Evolutionary conservation across 164 flowering plant genomes (phyloP), one percentile per base, ranked within the genome.

Genomic region (Berberis thunbergii): DNA sequence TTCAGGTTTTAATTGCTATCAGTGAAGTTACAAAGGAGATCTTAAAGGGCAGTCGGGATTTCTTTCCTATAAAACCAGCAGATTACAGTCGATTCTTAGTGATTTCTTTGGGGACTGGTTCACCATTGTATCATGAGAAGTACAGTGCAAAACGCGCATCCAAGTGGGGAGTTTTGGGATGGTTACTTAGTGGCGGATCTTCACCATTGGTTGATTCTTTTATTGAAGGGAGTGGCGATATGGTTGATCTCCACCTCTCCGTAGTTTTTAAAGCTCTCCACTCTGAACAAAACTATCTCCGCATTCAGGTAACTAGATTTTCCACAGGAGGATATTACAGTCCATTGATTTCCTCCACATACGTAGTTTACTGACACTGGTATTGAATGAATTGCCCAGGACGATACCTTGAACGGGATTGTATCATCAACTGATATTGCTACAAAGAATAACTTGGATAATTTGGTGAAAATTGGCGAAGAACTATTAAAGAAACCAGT

Each of bases 101-200:
- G 4, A 61, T 79, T 7, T 79, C 82, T 2, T 3, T 79, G 8
- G 82, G 80, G 40, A 79, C 82, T 0, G 80, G 82, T 7, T 52
- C 75, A n/a, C 46, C 63, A 7, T 72, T 68, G 55, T 10, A 10
- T 0, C 64, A 64, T 10, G 45, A 56, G 54, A 72, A 72, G 49
- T 74, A 67, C 59, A 55, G 44, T 39, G 76, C 80, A 1, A 44
- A 48, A 2, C 9, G 6, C 1, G 80, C 76, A 26, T 54, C 80
- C n/a, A 74, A 70, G 7, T 79, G 82, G 82, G 78, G 78, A 9
- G 8, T 72, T 43, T n/a, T 74, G 42, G 74, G 75, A 4, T 79
- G 80, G 80, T 41, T 74, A 38, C 13, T 43, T 3, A 57, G 41
- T 8, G 43, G 62, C 0, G 76, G 78, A 44, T 63, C 72, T 1